Percentiles rank a stretch among this genome's conserved stretches.
Evolutionary conservation across 176 grass and related monocot genomes (phyloP).

Genomic region (Echinochloa phyllopogon): DNA sequence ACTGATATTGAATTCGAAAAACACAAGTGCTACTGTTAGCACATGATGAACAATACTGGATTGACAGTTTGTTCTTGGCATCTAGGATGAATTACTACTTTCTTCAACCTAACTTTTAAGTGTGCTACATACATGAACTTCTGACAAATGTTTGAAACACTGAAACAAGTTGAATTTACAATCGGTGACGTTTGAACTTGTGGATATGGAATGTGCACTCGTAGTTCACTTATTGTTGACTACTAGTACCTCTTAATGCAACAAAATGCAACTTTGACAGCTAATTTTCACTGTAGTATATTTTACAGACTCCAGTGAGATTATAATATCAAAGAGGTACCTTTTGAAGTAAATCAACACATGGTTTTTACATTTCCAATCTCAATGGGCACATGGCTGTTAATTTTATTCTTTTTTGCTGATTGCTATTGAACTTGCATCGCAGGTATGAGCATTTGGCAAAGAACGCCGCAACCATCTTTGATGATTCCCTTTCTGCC

Average conservation of each 20-base stretch:
- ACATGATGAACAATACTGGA: not conserved
- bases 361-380: conserved; percentile 12
- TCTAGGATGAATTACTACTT: not conserved
- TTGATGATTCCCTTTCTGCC: conserved; percentile 98
- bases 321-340: not conserved
- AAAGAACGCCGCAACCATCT: conserved; percentile 84
- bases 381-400: not conserved
- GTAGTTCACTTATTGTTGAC: not conserved
- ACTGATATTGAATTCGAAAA: not conserved
- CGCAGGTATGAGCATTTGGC: conserved; percentile 94
- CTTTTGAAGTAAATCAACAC: not conserved
- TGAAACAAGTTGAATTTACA: not conserved
- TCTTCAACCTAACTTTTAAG: not conserved
- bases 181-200: not conserved
- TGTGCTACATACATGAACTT: not conserved
- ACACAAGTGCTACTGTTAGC: conserved; percentile 1
- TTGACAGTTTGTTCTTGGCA: not conserved
- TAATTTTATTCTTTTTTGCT: conserved; percentile 22
- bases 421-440: conserved; percentile 44
- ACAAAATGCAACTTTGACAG: not conserved
- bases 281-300: not conserved
- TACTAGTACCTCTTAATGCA: not conserved
- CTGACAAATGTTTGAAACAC: not conserved
- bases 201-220: not conserved
- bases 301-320: not conserved